Evolutionary conservation across 179 eudicot genomes (phyloP).

Genomic region (Beta corolliflora): DNA sequence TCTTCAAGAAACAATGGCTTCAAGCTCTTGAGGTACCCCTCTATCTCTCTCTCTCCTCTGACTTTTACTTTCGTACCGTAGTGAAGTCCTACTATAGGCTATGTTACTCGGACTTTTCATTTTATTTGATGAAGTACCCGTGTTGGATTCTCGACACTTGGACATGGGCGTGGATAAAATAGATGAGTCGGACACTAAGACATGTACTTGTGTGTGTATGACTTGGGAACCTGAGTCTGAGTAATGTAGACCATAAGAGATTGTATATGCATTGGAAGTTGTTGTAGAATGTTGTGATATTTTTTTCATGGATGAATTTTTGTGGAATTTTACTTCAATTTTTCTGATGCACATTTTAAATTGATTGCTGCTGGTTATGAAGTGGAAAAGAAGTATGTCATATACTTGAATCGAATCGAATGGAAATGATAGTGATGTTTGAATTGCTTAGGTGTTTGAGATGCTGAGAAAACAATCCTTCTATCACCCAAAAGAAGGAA

Average conservation of each 20-base stretch:
- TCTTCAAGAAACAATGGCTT: constrained; percentile 73
- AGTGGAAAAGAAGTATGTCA: neutral
- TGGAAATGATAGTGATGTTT: constrained; percentile 9
- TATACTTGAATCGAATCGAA: neutral
- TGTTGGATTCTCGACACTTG: too few relatives aligned
- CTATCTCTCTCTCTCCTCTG: neutral
- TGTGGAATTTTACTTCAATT: too few relatives aligned
- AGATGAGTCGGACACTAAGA: too few relatives aligned
- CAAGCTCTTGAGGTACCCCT: constrained; percentile 66
- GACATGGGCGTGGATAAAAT: too few relatives aligned
- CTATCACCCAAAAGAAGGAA: constrained; percentile 92
- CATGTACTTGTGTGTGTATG: too few relatives aligned
- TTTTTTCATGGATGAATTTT: too few relatives aligned
- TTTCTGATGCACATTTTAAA: neutral
- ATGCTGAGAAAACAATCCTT: constrained; percentile 85
- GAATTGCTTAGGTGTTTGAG: constrained; percentile 66
- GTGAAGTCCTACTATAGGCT: neutral
- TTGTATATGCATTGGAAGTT: too few relatives aligned
- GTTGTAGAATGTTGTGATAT: too few relatives aligned
- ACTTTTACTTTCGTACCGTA: neutral
- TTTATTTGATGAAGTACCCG: too few relatives aligned
- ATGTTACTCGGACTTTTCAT: neutral
- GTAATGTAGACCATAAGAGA: too few relatives aligned
- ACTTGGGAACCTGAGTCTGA: too few relatives aligned
- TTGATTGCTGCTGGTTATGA: neutral